Base-by-base conservation (phyloP, 129 eudicot genomes). In the Rutidosis leptorrhynchoides region DNA sequence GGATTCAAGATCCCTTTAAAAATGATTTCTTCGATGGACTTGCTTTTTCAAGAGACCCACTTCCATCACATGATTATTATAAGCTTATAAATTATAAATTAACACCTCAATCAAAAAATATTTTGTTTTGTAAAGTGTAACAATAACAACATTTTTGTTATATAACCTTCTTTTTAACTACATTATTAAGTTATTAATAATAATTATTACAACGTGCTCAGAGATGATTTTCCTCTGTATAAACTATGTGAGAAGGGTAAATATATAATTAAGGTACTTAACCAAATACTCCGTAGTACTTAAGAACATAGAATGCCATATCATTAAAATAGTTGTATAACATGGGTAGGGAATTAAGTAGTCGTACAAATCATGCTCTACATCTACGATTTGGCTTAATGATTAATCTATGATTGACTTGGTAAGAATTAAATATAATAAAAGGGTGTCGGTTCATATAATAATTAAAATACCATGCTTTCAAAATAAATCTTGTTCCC, bases 361-460 rank as follows among this genome's bases (percentile, higher is more conserved):
- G 79, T 46, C 48, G 6, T 67, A 52, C 27, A 62, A 49, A 8
- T 58, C 63, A 32, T 74, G 56, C 52, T 25, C 54, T 54, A 22
- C 51, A 21, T 52, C 69, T 75, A 75, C 32, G 70, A 75, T 68
- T 30, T 68, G 68, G 70, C 62, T 51, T 68, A 75, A 75, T 75
- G 70, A 75, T 75, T 68, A 64, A 49, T 75, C 58, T 68, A 51
- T n/a, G 35, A 62, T 49, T 51, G 68, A 67, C 79, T 49, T 73
- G 24, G 12, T 28, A 33, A 5, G 19, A 60, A 59, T 35, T 59
- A 25, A 58, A 64, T 49, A 21, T 17, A 20, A 14, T 27, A 24
- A 6, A 23, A 33, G 29, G 64, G 69, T 68, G 74, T 60, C 69
- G 69, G 74, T 68, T 75, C 12, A 75, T 75, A 55, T 33, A 45